phyloP scores from a whole-genome alignment of 129 eudicot species.

The sunflower (Helianthus annuus) region HanXRQr2.0-SUNRISE NC_035440.2:82966527-82967026 shows the following conservation, averaged over 20 bases:
- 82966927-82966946: neutral
- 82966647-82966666: no score
- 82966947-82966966: neutral
- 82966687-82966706: neutral
- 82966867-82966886: neutral
- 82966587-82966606: neutral
- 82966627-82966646: neutral
- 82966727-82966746: neutral
- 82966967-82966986: neutral
- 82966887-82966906: constrained; percentile 4
- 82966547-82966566: neutral
- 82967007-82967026: no score
- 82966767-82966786: neutral
- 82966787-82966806: neutral
- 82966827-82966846: constrained; percentile 5
- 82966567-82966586: neutral
- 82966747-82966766: neutral
- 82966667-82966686: neutral
- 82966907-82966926: constrained; percentile 6
- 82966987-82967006: no score
- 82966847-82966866: neutral
- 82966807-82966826: neutral
- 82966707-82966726: neutral
- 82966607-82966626: neutral
- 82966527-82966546: no score